Percentiles rank a stretch among this genome's conserved stretches.
phyloP scores from a whole-genome alignment of 148 eudicot genomes.

The Amaranthus hypochondriacus region DNA sequence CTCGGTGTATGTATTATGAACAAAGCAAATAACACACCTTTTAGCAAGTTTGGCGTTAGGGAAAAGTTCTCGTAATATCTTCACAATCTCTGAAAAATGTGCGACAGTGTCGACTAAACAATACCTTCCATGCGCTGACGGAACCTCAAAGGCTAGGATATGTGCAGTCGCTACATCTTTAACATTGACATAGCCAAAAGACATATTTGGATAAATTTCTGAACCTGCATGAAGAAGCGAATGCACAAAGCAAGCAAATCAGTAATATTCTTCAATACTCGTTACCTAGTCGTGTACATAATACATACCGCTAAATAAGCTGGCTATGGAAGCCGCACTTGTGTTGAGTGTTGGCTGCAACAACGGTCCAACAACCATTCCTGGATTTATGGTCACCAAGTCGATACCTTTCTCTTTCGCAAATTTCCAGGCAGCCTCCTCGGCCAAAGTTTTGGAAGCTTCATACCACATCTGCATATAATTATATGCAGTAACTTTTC shows the following conservation, averaged over 20 bases:
- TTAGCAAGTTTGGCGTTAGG: constrained; percentile 30
- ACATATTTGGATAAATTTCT: constrained; percentile 6
- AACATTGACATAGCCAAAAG: constrained; percentile 29
- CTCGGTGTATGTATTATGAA: too few relatives aligned
- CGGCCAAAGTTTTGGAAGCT: constrained; percentile 37
- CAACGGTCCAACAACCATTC: constrained; percentile 32
- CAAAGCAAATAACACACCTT: constrained; percentile 26
- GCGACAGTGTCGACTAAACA: constrained; percentile 26
- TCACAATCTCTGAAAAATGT: constrained; percentile 18
- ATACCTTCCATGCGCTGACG: constrained; percentile 48
- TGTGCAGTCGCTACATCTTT: constrained; percentile 48
- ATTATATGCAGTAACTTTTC: too few relatives aligned
- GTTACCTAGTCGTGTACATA: too few relatives aligned
- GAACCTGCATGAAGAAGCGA: constrained; percentile 16
- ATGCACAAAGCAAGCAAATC: too few relatives aligned
- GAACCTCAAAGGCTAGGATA: constrained; percentile 37
- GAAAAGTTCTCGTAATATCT: constrained; percentile 32
- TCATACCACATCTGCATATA: constrained; percentile 28
- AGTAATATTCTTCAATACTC: too few relatives aligned
- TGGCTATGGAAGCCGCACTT: constrained; percentile 15
- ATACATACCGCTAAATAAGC: constrained; percentile 18
- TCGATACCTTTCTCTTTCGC: constrained; percentile 27
- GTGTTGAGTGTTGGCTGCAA: constrained; percentile 28
- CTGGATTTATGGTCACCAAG: constrained; percentile 25
- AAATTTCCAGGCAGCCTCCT: constrained; percentile 39